Evolutionary conservation across 2,329 filamentous ascomycete genomes (phyloP), one percentile per base, ranked within the genome.

Genomic region (Xylariaceae sp.): DNA sequence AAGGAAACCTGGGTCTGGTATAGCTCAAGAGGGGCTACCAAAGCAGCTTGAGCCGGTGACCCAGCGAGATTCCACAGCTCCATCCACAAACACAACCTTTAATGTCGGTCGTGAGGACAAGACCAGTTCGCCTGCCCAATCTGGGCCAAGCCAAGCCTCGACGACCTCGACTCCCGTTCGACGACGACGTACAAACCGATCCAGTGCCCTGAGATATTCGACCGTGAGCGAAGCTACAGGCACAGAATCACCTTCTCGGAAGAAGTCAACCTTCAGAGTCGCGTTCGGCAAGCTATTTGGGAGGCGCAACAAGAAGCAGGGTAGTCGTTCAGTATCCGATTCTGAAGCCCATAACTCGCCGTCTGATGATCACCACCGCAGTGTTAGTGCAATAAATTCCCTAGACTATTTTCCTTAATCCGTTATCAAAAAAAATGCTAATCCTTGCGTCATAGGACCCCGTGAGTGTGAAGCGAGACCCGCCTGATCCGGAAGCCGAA

Each of bases 271-370:
- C 0, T 70, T 88, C 47, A 81, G 81, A 49, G 76, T 78, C 16
- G 83, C 83, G 0, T 68, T 88, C 41, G 79, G 82, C 45, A 83
- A 78, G 60, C 71, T 88, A 8, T 87, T 88, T 69, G 81, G 83
- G 12, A 80, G 82, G 57, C 57, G 62, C 29, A 64, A 56, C n/a
- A 84, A 79, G 60, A 83, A 82, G 71, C 85, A 82, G 71, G 69
- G 64, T 36, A 71, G 67, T 12, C 74, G 73, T 53, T 69, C 72
- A 41, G 57, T 63, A 9, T 72, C 68, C 14, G 62, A 64, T 28
- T 61, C 69, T 11, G 69, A 67, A 23, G 65, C 69, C 24, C 70
- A 65, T 3, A 23, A 64, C 67, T 43, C 67, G 67, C 53, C 66
- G 55, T 56, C 65, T 58, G 21, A 68, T 50, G 65, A 69, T 33